A percentile compares a stretch with the other conserved stretches of the same genome.
phyloP scores from a whole-genome alignment of 805 yeast genomes.

The Sporopachydermia quercuum region DNA sequence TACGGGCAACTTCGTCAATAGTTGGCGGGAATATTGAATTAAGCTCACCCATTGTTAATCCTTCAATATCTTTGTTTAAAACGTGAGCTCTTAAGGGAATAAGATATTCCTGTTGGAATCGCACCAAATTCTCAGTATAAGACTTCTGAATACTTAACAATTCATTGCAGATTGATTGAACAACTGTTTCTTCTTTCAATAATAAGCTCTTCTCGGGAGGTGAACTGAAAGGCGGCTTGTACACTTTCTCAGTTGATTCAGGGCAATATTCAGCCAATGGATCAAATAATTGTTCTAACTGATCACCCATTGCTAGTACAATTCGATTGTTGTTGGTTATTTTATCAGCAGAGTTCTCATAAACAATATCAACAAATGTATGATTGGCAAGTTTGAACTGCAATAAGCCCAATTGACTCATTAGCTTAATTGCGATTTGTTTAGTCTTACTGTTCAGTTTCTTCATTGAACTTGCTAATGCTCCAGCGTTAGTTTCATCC shows the following conservation, averaged over 20 bases:
- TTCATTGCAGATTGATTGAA: slow-evolving; percentile 45
- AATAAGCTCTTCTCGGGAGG: slow-evolving; percentile 7
- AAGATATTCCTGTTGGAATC: slow-evolving; percentile 61
- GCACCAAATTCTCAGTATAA: slow-evolving; percentile 56
- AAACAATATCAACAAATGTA: slow-evolving; percentile 57
- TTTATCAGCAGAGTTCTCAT: slow-evolving; percentile 34
- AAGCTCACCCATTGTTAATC: slow-evolving; percentile 45
- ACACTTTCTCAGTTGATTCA: slow-evolving; percentile 61
- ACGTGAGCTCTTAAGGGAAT: slow-evolving; percentile 66
- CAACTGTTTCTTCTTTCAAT: slow-evolving; percentile 3
- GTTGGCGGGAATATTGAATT: slow-evolving; percentile 88
- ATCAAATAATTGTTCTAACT: slow-evolving; percentile 76
- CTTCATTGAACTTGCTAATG: slow-evolving; percentile 50
- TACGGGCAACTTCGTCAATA: slow-evolving; percentile 82
- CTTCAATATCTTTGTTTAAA: slow-evolving; percentile 34
- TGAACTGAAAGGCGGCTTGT: slow-evolving; percentile 32
- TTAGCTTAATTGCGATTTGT: slow-evolving; percentile 35
- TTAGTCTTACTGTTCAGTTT: slow-evolving; percentile 41
- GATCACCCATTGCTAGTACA: slow-evolving; percentile 69
- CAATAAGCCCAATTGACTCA: slow-evolving; percentile 44
- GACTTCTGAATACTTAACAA: slow-evolving; percentile 57
- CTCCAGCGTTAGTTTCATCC: slow-evolving; percentile 83
- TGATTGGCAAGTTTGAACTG: slow-evolving; percentile 36
- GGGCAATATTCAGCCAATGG: slow-evolving; percentile 88
- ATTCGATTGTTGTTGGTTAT: slow-evolving; percentile 59